These are phyloP conservation scores for Auxenochlorella pyrenoidosa DNA, from an alignment of 139 green algal genomes.

Conservation along the genomic window DNA sequence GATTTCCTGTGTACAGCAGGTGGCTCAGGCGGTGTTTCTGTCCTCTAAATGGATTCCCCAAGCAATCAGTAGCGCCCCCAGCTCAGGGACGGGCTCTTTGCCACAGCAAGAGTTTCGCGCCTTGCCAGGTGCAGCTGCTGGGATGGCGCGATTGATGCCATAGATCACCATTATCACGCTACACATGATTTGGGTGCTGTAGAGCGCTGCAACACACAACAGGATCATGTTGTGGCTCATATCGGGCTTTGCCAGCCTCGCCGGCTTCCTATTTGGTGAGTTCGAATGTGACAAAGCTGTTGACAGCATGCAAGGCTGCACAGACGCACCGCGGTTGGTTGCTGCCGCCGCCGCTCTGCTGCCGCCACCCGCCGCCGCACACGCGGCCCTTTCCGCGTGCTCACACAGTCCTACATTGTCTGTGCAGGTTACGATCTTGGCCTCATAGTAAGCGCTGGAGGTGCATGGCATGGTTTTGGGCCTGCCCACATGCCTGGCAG, in stretches of 20 bases:
- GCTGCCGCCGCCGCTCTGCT: background rate
- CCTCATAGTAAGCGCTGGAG: slow-evolving; percentile 27
- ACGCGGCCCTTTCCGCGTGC: background rate
- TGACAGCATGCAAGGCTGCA: background rate
- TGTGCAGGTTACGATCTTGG: slow-evolving; percentile 61
- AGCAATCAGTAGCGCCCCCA: too few species aligned
- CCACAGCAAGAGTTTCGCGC: background rate
- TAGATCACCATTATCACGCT: too few species aligned
- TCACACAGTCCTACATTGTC: too few species aligned
- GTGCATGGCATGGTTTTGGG: too few species aligned
- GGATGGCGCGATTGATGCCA: too few species aligned
- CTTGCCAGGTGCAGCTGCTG: too few species aligned
- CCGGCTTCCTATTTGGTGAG: slow-evolving; percentile 77
- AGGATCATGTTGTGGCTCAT: slow-evolving; percentile 63
- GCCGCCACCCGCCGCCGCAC: background rate
- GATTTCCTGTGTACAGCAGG: too few species aligned
- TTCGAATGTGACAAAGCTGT: background rate
- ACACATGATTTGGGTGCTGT: too few species aligned
- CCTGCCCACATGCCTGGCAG: too few species aligned
- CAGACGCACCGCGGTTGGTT: background rate
- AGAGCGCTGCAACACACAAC: background rate
- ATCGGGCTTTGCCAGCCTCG: slow-evolving; percentile 66
- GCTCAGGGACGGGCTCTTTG: too few species aligned
- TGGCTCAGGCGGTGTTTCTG: too few species aligned
- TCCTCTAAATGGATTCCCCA: too few species aligned